Evolutionary conservation across 805 yeast genomes (phyloP).

Genomic region (Candida ulmi): DNA sequence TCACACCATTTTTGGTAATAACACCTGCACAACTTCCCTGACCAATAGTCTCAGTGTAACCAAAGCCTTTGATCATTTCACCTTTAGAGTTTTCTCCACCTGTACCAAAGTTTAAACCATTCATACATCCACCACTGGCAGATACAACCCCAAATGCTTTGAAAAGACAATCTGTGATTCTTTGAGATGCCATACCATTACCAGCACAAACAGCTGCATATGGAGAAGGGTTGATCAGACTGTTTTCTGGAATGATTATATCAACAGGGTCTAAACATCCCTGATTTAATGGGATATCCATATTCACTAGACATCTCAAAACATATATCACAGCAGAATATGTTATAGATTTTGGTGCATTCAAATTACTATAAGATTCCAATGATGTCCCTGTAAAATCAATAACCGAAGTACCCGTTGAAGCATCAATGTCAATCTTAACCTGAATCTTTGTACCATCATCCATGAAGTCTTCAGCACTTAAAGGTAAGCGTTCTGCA

Average conservation of each 20-base stretch:
- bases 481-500: slow-evolving; percentile 28
- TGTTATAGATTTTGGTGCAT: slow-evolving; percentile 51
- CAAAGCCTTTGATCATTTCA: slow-evolving; percentile 42
- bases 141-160: slow-evolving; percentile 52
- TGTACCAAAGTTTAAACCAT: slow-evolving; percentile 51
- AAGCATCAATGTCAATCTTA: slow-evolving; percentile 33
- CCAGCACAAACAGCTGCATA: slow-evolving; percentile 43
- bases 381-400: slow-evolving; percentile 51
- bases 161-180: slow-evolving; percentile 47
- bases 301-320: slow-evolving; percentile 43
- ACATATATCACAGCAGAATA: slow-evolving; percentile 50
- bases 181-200: slow-evolving; percentile 52
- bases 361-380: slow-evolving; percentile 46
- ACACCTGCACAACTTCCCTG: slow-evolving; percentile 51
- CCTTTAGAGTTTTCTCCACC: slow-evolving; percentile 35
- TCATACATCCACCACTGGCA: slow-evolving; percentile 55
- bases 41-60: slow-evolving; percentile 50
- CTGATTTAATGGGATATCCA: slow-evolving; percentile 51
- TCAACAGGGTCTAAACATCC: slow-evolving; percentile 46
- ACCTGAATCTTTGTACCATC: slow-evolving; percentile 48
- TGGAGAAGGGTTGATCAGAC: slow-evolving; percentile 33
- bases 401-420: slow-evolving; percentile 36
- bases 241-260: slow-evolving; percentile 30
- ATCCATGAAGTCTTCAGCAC: slow-evolving; percentile 46
- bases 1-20: slow-evolving; percentile 67